These are phyloP conservation scores for Guillardia theta DNA, from an alignment of 78 protist genomes.

Conservation along the genomic window DNA sequence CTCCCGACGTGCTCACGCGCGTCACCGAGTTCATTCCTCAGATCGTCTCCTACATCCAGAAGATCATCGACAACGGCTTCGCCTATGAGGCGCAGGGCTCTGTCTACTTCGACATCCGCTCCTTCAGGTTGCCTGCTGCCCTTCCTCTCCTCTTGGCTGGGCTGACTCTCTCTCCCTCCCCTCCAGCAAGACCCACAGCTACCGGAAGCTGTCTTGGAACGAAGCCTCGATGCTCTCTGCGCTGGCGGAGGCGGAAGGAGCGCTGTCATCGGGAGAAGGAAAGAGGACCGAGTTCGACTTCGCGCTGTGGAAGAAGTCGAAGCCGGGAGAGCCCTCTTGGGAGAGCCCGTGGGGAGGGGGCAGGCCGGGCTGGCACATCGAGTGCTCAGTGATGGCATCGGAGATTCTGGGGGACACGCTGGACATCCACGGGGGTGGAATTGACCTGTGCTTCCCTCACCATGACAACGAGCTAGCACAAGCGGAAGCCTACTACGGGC, in stretches of 20 bases:
- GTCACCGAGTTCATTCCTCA: slow-evolving; percentile 89
- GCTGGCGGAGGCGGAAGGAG: slow-evolving; percentile 60
- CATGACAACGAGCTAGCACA: slow-evolving; percentile 98
- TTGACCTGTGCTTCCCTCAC: slow-evolving; percentile 98
- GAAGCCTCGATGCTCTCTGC: background rate
- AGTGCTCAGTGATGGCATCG: slow-evolving; percentile 96
- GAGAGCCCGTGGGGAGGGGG: slow-evolving; percentile 95
- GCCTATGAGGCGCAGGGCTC: slow-evolving; percentile 54
- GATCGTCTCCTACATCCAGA: slow-evolving; percentile 77
- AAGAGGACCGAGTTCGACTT: slow-evolving; percentile 63
- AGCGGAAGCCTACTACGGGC: slow-evolving; percentile 47
- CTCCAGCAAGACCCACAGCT: background rate
- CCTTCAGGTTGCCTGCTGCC: background rate
- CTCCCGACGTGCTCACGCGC: slow-evolving; percentile 89
- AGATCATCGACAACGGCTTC: slow-evolving; percentile 42
- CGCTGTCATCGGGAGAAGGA: background rate
- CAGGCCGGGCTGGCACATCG: slow-evolving; percentile 99
- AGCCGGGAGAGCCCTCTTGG: slow-evolving; percentile 65
- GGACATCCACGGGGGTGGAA: slow-evolving; percentile 96
- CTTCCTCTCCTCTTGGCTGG: background rate
- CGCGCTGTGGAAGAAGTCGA: slow-evolving; percentile 76
- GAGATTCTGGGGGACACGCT: slow-evolving; percentile 62
- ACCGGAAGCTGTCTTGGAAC: slow-evolving; percentile 41
- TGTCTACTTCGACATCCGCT: slow-evolving; percentile 60
- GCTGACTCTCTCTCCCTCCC: background rate